These are phyloP conservation scores for Acanthamoeba quina DNA, from an alignment of 208 protist species.

Conservation along the genomic window DNA sequence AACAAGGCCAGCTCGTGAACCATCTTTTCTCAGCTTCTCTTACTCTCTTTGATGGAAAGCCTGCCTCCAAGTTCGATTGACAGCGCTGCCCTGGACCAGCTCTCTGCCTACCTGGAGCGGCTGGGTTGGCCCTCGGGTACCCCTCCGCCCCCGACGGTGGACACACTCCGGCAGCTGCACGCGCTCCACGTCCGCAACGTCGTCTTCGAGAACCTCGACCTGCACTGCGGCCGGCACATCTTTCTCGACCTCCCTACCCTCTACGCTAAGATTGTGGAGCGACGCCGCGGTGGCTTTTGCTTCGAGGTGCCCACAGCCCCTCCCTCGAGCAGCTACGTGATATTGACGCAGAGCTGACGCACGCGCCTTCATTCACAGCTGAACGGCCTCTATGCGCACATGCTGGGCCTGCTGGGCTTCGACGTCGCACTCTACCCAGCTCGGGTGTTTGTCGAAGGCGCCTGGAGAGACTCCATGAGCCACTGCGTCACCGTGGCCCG, in stretches of 20 bases:
- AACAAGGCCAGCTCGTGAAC: neutral
- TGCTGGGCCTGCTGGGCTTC: neutral
- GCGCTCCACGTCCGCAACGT: neutral
- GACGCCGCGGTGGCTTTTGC: slow-evolving; percentile 29
- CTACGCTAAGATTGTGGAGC: neutral
- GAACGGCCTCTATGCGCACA: slow-evolving; percentile 14
- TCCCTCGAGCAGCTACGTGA: neutral
- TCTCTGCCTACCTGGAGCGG: neutral
- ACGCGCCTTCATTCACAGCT: neutral
- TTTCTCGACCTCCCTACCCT: slow-evolving; percentile 6
- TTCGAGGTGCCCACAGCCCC: neutral
- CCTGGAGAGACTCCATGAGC: neutral
- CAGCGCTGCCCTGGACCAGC: neutral
- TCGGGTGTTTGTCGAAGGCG: neutral
- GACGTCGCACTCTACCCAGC: neutral
- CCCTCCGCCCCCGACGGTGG: neutral
- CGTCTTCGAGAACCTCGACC: slow-evolving; percentile 11
- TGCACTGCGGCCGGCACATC: slow-evolving; percentile 4
- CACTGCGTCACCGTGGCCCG: neutral
- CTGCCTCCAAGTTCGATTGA: neutral
- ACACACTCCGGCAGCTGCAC: neutral
- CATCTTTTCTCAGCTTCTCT: neutral
- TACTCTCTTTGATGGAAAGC: neutral
- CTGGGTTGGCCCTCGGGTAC: neutral
- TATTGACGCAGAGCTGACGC: neutral